Evolutionary conservation across 1,284 basidiomycete species (phyloP), one percentile per base, ranked within the genome.

Genomic region (Ceratobasidium sp.): DNA sequence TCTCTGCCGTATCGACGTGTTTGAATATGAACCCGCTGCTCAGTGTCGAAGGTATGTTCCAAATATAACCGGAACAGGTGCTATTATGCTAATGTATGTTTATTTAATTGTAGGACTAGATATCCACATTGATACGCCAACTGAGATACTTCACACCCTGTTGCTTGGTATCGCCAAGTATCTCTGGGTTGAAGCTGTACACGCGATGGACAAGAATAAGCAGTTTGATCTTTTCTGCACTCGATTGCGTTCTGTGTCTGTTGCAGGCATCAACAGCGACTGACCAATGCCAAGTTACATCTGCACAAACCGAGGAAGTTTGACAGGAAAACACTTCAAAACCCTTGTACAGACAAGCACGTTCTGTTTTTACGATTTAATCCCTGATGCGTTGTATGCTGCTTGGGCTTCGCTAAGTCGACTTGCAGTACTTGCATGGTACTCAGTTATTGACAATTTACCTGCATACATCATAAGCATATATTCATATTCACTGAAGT

Each of bases 121-220:
- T 63, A 33, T 72, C 1, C 70, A 72, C n/a, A 21, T 36, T 3
- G 80, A 82, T 49, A 82, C 79, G 0, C 80, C 80, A 0, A 77
- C 76, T 0, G 80, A 82, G 59, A 76, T 78, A 1, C 75, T 82
- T 0, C 81, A 82, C 33, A 81, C 78, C 0, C 71, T 79, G 3
- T 77, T 82, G 0, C 76, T 82, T 0, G 79, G 81, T 0, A 49
- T 80, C 0, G 77, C 81, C 1, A 82, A 82, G 21, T 82, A 82
- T 23, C 78, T 79, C 40, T 82, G 81, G 80, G 76, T 72, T 0
- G 77, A 81, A 25, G 78, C 77, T 0, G 59, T 77, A 0, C 76
- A 48, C 23, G 54, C 78, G 1, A 58, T 80, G 0, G 72, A 78
- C 7, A 79, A 79, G 66, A 18, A 61, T 0, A 59, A 77, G 0